Base-by-base conservation (phyloP, 495 filamentous ascomycete species). In the Penicillium lagena region DNA sequence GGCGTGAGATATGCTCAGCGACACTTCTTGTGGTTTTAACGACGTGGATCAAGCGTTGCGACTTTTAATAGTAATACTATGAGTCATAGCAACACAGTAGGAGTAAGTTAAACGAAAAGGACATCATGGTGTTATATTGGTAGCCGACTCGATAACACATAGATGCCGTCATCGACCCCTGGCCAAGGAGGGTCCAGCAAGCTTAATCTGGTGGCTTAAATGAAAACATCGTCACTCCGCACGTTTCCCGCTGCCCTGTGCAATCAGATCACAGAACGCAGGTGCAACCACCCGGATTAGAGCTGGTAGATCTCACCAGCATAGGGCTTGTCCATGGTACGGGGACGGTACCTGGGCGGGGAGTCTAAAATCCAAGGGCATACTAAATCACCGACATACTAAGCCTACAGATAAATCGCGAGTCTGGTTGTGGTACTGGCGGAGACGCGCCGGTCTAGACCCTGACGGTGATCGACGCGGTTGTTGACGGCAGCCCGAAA, bases 81-180 rank as follows among this genome's bases (percentile, higher is more conserved):
- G 4, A 0, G 2, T 2, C 22, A 3, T 22, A 22, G 22, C 22
- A 4, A 22, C 22, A 22, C 22, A 22, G 22, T 4, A 22, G 22
- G 22, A 22, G 6, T 22, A 22, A 22, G 6, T 22, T 39, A 42
- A 27, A 29, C 29, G 41, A 49, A 45, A 32, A 45, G 33, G 28
- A 42, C 34, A 29, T 37, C 36, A 49, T 40, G 33, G 38, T 27
- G 51, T 57, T 36, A 47, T 58, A 49, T 51, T 48, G 17, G 39
- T 7, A 30, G 4, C n/a, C 12, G 3, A 12, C 35, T 41, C 11
- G 17, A 35, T 36, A 28, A 28, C 32, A 32, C 33, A 31, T 52
- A 42, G 36, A 62, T 60, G 56, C 56, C 54, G 59, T 60, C 59
- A 62, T 62, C 35, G 48, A 60, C 47, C 50, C 47, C 52, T 51